These are phyloP conservation scores for Eucalyptus curtisii DNA, from an alignment of 345 rosid species.

Conservation along the genomic window DNA sequence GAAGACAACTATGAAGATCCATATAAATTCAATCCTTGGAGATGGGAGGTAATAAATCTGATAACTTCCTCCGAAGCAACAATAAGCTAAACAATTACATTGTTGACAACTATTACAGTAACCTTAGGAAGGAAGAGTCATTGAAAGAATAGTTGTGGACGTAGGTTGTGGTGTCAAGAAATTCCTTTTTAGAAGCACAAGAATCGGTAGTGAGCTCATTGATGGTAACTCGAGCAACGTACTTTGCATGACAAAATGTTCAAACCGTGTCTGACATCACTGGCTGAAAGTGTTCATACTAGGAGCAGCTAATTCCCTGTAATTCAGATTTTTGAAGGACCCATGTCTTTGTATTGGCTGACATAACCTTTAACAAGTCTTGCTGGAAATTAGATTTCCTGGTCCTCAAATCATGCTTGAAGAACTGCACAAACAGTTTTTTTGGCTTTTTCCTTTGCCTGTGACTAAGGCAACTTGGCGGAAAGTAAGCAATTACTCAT, in stretches of 20 bases:
- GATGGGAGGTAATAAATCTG: constrained; percentile 67
- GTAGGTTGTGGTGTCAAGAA: not conserved
- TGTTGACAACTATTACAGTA: not conserved
- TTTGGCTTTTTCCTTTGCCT: not conserved
- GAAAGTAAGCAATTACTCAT: not conserved
- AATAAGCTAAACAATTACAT: not conserved
- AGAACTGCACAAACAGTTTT: not conserved
- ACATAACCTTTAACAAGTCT: not conserved
- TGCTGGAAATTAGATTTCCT: not conserved
- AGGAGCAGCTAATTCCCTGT: not conserved
- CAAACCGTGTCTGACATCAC: not conserved
- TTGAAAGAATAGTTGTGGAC: not conserved
- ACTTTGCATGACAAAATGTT: not conserved
- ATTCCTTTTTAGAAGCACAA: not conserved
- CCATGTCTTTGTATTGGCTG: not conserved
- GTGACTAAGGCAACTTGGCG: not conserved
- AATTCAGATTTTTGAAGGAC: not conserved
- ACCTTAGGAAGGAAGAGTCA: not conserved
- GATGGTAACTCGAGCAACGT: not conserved
- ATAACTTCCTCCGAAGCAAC: not conserved
- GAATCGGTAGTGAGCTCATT: not conserved
- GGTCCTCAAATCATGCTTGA: not conserved
- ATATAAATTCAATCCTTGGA: constrained; percentile 77
- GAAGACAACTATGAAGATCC: constrained; percentile 70
- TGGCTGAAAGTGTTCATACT: not conserved